phyloP scores from a whole-genome alignment of 73 alveolate species.

The Urostyla sp. region DNA sequence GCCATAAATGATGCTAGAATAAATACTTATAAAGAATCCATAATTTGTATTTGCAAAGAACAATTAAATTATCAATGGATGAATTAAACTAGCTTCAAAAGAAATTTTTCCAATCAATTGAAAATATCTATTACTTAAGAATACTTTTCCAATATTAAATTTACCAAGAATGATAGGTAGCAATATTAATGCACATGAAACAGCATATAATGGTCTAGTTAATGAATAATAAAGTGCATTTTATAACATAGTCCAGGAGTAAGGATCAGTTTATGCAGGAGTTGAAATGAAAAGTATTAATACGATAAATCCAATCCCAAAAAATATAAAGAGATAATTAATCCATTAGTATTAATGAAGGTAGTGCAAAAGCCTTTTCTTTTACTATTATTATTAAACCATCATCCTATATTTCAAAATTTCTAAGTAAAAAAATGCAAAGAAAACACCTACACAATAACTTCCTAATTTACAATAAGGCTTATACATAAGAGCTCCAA shows the following conservation, averaged over 20 bases:
- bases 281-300: neutral
- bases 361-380: neutral
- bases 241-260: constrained; percentile 18
- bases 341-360: neutral
- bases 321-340: neutral
- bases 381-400: neutral
- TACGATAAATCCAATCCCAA: neutral
- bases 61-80: constrained; percentile 13
- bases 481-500: neutral
- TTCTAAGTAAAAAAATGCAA: constrained; percentile 39
- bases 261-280: constrained; percentile 17
- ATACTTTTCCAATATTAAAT: neutral
- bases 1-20: too few species aligned
- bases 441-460: constrained; percentile 7
- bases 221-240: constrained; percentile 32
- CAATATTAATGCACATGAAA: neutral
- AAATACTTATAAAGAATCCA: too few species aligned
- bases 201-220: constrained; percentile 6
- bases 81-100: neutral
- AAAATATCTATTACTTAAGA: neutral
- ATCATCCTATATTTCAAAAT: constrained; percentile 4
- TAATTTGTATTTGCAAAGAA: too few species aligned
- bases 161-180: constrained; percentile 22
- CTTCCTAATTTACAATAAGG: constrained; percentile 28
- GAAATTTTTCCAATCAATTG: constrained; percentile 11